Evolutionary conservation across 2,329 filamentous ascomycete species (phyloP), one percentile per base, ranked within the genome.

Genomic region (Penicillium sp.): DNA sequence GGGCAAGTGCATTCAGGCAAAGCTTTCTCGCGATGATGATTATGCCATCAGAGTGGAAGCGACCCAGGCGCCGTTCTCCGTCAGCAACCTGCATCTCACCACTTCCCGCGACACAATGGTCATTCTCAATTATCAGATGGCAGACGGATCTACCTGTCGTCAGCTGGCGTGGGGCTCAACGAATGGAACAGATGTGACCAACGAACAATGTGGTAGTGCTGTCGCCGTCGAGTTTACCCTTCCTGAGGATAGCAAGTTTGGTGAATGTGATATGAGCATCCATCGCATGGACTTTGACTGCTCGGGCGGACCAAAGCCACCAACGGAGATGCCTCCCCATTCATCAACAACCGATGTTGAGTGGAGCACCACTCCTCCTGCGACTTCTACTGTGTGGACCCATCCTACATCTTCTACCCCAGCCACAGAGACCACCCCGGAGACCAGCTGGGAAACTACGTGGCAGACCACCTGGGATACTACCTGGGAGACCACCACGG

Each of bases 121-220:
- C 53, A 88, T 94, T 76, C 91, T 96, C 81, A 86, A 90, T 82
- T 97, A 93, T 78, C 83, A 82, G 70, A 96, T 97, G 92, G 84
- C 86, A 2, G 90, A 93, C 74, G 90, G 90, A 69, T 88, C 85
- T 16, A 85, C 77, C 62, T 97, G 93, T 87, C 93, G 90, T 80
- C 90, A 96, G 70, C 86, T 85, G 61, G 81, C 84, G 66, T 72
- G 81, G 56, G 94, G 91, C 84, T 85, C 82, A 65, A 81, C 82
- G 58, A 80, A 83, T 14, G 91, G 91, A 70, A 87, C 86, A 59
- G 85, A 84, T 57, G 82, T 97, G 69, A 79, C 86, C 79, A 97
- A 97, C 85, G 85, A 81, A 60, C 92, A 97, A 83, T 97, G 93
- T 75, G 93, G 93, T 85, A 93, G 92, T 77, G 93, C 93, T 64